A percentile compares a stretch with the other conserved stretches of the same genome.
These are phyloP conservation scores for Clitopilus hobsonii DNA, from an alignment of 768 basidiomycete genomes.

Conservation along the genomic window DNA sequence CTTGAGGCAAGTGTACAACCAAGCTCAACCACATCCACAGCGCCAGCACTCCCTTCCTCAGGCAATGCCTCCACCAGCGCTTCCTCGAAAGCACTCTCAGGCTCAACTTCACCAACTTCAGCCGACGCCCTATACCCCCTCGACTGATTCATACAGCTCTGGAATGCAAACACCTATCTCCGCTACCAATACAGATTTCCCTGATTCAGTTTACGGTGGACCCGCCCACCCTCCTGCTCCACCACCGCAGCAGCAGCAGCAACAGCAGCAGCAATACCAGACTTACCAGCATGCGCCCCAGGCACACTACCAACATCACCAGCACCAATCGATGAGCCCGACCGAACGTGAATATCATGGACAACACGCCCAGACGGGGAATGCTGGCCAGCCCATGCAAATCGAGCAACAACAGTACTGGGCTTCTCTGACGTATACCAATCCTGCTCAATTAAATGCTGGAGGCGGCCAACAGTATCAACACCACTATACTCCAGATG, in stretches of 20 bases:
- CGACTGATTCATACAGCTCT: background rate
- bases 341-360: background rate
- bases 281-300: background rate
- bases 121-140: background rate
- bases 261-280: background rate
- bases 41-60: too few species aligned
- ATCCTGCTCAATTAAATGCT: constrained; percentile 8
- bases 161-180: background rate
- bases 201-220: background rate
- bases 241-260: constrained; percentile 6
- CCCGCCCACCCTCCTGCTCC: too few species aligned
- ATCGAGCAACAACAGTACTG: constrained; percentile 21
- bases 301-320: background rate
- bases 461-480: constrained; percentile 15
- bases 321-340: background rate
- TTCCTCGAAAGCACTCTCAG: background rate
- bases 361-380: background rate
- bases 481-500: constrained; percentile 44
- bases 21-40: background rate
- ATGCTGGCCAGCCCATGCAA: background rate
- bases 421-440: constrained; percentile 24
- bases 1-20: background rate
- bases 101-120: background rate
- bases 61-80: background rate
- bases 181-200: background rate